Conservation (phyloP, 2,329 filamentous ascomycete species). For the Aciculosporium take region DNA sequence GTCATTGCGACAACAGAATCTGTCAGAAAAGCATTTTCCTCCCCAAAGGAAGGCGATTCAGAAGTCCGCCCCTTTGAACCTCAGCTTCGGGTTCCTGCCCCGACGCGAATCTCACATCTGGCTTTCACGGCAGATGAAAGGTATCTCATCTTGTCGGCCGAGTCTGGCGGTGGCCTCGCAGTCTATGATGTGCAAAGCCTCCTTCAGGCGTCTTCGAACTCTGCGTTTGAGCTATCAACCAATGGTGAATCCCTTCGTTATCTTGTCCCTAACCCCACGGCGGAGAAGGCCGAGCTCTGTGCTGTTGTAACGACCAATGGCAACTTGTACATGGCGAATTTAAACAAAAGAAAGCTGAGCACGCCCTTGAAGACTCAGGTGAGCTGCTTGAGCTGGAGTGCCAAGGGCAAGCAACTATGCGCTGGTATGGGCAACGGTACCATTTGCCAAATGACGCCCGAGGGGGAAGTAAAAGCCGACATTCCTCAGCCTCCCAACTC, state of each 20-base stretch:
- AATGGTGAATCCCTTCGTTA: constrained; percentile 60
- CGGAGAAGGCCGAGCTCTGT: constrained; percentile 58
- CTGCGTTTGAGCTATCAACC: constrained; percentile 63
- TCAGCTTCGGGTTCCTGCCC: constrained; percentile 56
- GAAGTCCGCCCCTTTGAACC: constrained; percentile 59
- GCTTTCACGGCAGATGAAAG: constrained; percentile 83
- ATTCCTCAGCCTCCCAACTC: constrained; percentile 65
- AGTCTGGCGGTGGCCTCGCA: constrained; percentile 65
- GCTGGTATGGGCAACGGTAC: constrained; percentile 73
- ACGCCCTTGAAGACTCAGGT: constrained; percentile 56
- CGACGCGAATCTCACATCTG: constrained; percentile 70
- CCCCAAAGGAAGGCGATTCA: constrained; percentile 42
- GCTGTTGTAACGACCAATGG: constrained; percentile 70
- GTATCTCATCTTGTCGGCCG: constrained; percentile 69
- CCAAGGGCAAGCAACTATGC: constrained; percentile 80
- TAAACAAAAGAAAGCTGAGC: constrained; percentile 54
- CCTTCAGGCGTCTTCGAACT: constrained; percentile 48
- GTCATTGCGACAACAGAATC: constrained; percentile 63
- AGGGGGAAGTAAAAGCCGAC: constrained; percentile 60
- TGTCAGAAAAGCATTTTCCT: constrained; percentile 60
- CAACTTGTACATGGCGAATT: constrained; percentile 69
- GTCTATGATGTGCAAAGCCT: constrained; percentile 66
- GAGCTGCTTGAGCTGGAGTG: constrained; percentile 81
- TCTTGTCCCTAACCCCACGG: constrained; percentile 66
- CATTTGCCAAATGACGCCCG: constrained; percentile 68